Base-by-base conservation (phyloP, 345 rosid species). In the Salix koriyanagi region DNA sequence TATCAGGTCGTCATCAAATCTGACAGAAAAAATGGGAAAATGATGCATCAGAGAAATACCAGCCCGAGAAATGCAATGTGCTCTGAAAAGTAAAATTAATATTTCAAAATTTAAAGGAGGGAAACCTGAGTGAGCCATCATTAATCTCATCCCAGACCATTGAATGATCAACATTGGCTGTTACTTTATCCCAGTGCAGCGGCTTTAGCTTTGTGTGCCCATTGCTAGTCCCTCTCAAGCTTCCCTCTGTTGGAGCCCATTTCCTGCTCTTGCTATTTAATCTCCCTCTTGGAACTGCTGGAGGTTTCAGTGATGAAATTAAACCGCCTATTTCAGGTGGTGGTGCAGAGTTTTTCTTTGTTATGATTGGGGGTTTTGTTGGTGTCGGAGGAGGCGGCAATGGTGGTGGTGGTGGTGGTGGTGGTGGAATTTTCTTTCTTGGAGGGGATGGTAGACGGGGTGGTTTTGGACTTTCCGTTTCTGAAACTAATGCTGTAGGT, bases 121-220 rank as follows among this genome's bases (percentile, higher is more conserved):
- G 36, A 28, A 83, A 90, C 92, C 88, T 86, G 65, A 89, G 77
- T 37, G 91, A 88, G 65, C 92, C 92, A 50, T 89, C 85, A 36
- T 84, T 82, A 61, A 90, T 87, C 79, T 87, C 80, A 83, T 90
- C 84, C 94, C 94, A 90, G 50, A 90, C 92, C 75, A 90, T 71
- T 13, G 90, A 90, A 80, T 90, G 91, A 67, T 90, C 90, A 61
- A 83, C 82, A 79, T 83, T 81, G 44, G 90, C 86, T 19, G 75
- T 56, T 42, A 90, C 86, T 79, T 90, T 90, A 72, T 90, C 94
- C 92, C 94, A 88, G 50, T 87, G 88, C 83, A 90, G 77, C 16
- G 92, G 91, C 78, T 85, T 85, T 52, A 84, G 83, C 84, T 88
- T 89, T 81, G 76, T 65, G 9, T 65, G 82, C 62, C 84, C 85